phyloP scores from a whole-genome alignment of 257 asterid species.

The Gentiana dahurica region DNA sequence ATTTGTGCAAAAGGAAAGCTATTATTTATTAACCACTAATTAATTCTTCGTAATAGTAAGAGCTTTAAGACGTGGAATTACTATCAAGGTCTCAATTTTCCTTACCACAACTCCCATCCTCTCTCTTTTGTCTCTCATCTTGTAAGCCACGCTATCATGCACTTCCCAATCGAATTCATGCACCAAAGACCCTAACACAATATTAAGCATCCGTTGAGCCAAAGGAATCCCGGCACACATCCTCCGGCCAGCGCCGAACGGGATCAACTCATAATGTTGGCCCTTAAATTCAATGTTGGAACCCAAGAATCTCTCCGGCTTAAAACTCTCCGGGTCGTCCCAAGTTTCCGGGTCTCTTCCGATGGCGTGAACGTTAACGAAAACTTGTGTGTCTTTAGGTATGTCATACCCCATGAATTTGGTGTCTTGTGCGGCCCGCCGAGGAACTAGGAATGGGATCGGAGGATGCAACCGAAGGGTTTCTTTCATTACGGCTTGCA shows the following conservation, averaged over 20 bases:
- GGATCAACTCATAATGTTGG: constrained; percentile 40
- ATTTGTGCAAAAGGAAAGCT: too few relatives aligned
- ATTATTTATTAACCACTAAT: too few relatives aligned
- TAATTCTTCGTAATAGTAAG: too few relatives aligned
- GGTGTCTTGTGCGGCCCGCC: constrained; percentile 36
- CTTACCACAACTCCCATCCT: constrained; percentile 21
- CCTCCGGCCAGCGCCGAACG: constrained; percentile 57
- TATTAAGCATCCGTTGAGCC: constrained; percentile 46
- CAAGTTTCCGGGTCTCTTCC: constrained; percentile 47
- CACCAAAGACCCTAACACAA: constrained; percentile 21
- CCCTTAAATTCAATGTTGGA: constrained; percentile 44
- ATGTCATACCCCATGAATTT: constrained; percentile 35
- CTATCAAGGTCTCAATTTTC: constrained; percentile 20
- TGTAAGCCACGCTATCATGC: constrained; percentile 3
- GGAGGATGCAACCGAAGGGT: constrained; percentile 44
- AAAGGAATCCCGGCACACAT: constrained; percentile 48
- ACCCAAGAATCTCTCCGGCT: constrained; percentile 40
- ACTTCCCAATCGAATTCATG: constrained; percentile 28
- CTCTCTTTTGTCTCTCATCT: constrained; percentile 24
- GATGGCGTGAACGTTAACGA: constrained; percentile 46
- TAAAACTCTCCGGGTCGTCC: constrained; percentile 42
- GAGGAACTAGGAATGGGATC: constrained; percentile 39
- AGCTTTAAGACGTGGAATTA: constrained; percentile 11
- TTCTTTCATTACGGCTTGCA: constrained; percentile 51
- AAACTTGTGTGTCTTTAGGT: constrained; percentile 39